Base-by-base conservation (phyloP, 768 basidiomycete species). In the Hericium erinaceus region DNA sequence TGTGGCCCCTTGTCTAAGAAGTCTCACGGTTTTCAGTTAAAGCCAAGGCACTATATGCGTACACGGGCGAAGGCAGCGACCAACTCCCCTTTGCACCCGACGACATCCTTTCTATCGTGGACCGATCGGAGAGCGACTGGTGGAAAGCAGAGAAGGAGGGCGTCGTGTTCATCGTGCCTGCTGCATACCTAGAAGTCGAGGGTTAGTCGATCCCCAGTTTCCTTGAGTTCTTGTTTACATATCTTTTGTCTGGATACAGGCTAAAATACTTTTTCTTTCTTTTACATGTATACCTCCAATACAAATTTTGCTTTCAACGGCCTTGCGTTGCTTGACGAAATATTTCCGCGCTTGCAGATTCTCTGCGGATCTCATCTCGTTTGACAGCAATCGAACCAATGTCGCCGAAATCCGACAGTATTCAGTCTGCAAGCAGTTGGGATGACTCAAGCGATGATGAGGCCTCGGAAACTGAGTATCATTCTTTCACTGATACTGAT, bases 121-220 rank as follows among this genome's bases (percentile, higher is more conserved):
- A 99, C 67, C 80, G 72, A 50, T 80, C 80, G 55, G 97, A 98
- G 63, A 77, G 75, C 54, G 89, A 91, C 65, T 98, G 97, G 97
- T 98, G 92, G 92, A 98, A 95, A 75, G 88, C 87, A 40, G 95
- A 98, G 73, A 80, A 81, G 66, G 83, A 80, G 51, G 95, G 95
- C 20, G 71, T 85, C 60, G 84, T 97, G 54, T 90, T 88, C 73
- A 84, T 94, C 66, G 93, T 94, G 4, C 97, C 97, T 54, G 92
- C 94, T 24, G 83, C 85, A 18, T 98, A 98, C 70, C 70, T 99
- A 69, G 89, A 95, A 72, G 70, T 85, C 67, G 82, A 87, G 82
- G 91, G 95, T 95, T 86, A 95, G 95, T 95, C 71, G 64, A 66
- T 71, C 65, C 74, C 64, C 65, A 71, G 70, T 68, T 73, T 77